These are phyloP conservation scores for Chamaecyparis obtusa DNA, from an alignment of 75 land plant species.

Conservation along the genomic window DNA sequence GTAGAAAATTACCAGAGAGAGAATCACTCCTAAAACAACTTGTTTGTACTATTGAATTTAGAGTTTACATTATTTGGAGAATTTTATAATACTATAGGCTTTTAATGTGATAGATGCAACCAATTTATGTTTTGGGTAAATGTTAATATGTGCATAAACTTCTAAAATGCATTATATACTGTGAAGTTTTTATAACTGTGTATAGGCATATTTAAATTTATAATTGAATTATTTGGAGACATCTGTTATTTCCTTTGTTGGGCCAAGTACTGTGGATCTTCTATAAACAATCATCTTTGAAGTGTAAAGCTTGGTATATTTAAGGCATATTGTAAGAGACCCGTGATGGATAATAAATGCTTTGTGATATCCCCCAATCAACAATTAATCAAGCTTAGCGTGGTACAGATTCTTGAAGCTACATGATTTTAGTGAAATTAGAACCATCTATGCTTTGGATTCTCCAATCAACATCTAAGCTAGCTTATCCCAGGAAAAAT, in stretches of 20 bases:
- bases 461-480: no score
- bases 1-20: not conserved
- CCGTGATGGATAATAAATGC: no score
- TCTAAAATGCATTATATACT: not conserved
- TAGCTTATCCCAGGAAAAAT: no score
- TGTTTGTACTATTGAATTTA: not conserved
- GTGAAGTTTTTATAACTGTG: not conserved
- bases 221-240: not conserved
- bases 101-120: not conserved
- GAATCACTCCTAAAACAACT: not conserved
- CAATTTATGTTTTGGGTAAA: not conserved
- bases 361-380: no score
- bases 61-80: not conserved
- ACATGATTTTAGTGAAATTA: no score
- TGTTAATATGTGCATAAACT: not conserved
- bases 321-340: no score
- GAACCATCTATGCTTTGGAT: no score
- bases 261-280: no score
- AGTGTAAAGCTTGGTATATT: no score
- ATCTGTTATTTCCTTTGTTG: not conserved
- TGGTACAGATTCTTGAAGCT: no score
- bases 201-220: not conserved
- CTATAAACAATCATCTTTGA: no score
- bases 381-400: no score
- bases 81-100: not conserved